Percentiles rank a stretch among this genome's conserved stretches.
These are phyloP conservation scores for Colletotrichum incanum DNA, from an alignment of 2,329 filamentous ascomycete genomes.

Conservation along the genomic window DNA sequence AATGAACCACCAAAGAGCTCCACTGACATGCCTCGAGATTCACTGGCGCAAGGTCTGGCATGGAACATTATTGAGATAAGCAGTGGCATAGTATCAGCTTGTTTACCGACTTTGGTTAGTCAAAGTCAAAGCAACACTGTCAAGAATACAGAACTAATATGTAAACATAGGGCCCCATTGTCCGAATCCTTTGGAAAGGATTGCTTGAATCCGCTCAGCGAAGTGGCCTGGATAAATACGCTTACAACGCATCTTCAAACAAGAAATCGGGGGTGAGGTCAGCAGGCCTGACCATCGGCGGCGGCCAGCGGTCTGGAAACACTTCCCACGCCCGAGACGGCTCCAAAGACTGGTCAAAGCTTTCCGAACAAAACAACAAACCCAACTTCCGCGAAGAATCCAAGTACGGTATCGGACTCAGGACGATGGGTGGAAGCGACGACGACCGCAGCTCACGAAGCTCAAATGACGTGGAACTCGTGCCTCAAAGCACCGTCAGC, in stretches of 20 bases:
- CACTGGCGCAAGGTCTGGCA: conserved; percentile 31
- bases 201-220: conserved; percentile 28
- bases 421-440: conserved; percentile 41
- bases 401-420: conserved; percentile 44
- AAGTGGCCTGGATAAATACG: conserved; percentile 30
- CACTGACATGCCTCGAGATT: neutral
- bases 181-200: conserved; percentile 31
- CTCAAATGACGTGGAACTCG: conserved; percentile 35
- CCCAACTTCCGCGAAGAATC: conserved; percentile 23
- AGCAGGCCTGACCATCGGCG: conserved; percentile 33
- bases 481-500: conserved; percentile 22
- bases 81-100: conserved; percentile 40
- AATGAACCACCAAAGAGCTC: no score
- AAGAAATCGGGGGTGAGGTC: conserved; percentile 32
- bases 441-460: conserved; percentile 41
- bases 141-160: neutral
- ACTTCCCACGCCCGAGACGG: conserved; percentile 3
- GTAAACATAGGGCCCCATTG: conserved; percentile 8
- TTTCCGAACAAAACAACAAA: conserved; percentile 5
- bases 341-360: conserved; percentile 35
- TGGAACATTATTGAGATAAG: conserved; percentile 41
- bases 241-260: neutral
- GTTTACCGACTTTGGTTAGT: conserved; percentile 34
- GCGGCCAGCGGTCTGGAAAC: conserved; percentile 22
- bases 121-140: fast-evolving